Percentiles rank a stretch among this genome's conserved stretches.
phyloP scores from a whole-genome alignment of 192 early-diverging fungal species.

The Mortierella antarctica region DNA sequence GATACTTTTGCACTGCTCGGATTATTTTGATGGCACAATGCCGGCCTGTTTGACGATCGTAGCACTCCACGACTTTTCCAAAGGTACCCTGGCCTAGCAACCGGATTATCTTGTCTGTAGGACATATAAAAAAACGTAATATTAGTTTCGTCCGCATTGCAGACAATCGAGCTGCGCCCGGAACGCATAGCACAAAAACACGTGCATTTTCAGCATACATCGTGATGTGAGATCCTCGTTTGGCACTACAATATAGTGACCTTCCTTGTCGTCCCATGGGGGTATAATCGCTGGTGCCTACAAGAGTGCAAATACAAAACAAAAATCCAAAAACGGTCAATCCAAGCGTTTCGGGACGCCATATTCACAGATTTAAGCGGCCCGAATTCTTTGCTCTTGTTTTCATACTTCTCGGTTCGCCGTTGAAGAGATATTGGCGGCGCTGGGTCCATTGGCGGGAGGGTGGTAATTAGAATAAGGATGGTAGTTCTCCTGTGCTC shows the following conservation, averaged over 20 bases:
- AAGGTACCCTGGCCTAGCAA: conserved; percentile 97
- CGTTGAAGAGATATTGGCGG: not conserved
- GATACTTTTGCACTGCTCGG: conserved; percentile 92
- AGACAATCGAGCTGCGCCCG: not conserved
- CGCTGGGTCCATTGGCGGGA: conserved; percentile 9
- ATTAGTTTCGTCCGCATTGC: conserved; percentile 13
- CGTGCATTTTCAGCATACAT: conserved; percentile 70
- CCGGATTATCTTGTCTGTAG: conserved; percentile 81
- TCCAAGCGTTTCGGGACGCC: not conserved
- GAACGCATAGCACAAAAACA: not conserved
- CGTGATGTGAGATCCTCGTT: conserved; percentile 79
- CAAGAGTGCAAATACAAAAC: not conserved
- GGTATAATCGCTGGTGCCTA: conserved; percentile 42
- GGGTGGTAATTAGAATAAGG: conserved; percentile 14
- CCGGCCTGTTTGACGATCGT: conserved; percentile 67
- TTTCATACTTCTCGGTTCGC: conserved; percentile 14
- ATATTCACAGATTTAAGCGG: not conserved
- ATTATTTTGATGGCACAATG: conserved; percentile 94
- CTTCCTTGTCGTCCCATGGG: conserved; percentile 90
- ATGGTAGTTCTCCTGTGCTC: not conserved
- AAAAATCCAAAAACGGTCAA: not conserved
- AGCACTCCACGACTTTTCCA: conserved; percentile 95
- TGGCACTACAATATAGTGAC: conserved; percentile 86
- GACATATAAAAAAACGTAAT: not conserved
- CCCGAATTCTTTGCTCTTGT: not conserved